Conservation (phyloP, 1,284 basidiomycete genomes). For the Paramarasmius palmivorus region DNA sequence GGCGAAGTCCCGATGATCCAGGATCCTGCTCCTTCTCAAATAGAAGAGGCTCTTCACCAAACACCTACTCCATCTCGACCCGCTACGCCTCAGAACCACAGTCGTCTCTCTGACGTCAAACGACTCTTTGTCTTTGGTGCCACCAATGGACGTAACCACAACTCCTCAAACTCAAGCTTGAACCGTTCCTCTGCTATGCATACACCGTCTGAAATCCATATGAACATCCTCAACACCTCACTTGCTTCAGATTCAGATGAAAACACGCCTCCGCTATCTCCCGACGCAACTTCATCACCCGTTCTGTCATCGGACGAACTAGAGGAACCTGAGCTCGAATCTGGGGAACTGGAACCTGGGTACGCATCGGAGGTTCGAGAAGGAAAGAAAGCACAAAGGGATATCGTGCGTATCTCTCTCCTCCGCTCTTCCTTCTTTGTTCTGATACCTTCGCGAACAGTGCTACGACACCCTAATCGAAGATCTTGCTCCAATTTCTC, state of each 20-base stretch:
- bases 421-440: not conserved
- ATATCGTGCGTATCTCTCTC: conserved; percentile 15
- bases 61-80: conserved; percentile 13
- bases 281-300: not conserved
- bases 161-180: not conserved
- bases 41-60: not conserved
- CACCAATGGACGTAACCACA: conserved; percentile 4
- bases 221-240: not conserved
- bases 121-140: not conserved
- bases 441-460: conserved; percentile 11
- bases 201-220: not conserved
- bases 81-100: conserved; percentile 1
- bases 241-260: not conserved
- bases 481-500: conserved; percentile 17
- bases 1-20: not conserved
- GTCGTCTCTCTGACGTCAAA: not conserved
- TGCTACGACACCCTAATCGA: conserved; percentile 24
- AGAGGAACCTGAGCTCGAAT: not conserved
- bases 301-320: not conserved
- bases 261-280: conserved; percentile 11
- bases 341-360: not conserved
- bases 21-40: not conserved
- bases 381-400: conserved; percentile 25
- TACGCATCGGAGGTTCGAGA: conserved; percentile 23
- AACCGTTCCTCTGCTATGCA: not conserved